Evolutionary conservation across 2,329 filamentous ascomycete species (phyloP).

Genomic region (Penicillium sp.): DNA sequence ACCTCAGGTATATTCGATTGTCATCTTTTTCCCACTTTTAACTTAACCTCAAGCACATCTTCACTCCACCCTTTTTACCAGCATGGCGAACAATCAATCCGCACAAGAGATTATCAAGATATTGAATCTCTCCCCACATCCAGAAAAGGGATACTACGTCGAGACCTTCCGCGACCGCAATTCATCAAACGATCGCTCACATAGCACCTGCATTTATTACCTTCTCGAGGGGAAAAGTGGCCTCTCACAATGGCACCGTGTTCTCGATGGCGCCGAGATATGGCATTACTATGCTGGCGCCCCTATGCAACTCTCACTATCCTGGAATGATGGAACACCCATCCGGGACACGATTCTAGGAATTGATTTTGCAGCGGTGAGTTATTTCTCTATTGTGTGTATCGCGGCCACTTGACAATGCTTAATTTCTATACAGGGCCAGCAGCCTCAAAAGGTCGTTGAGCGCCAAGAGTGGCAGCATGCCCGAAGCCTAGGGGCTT

Average conservation of each 20-base stretch:
- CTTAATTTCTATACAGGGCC: constrained; percentile 18
- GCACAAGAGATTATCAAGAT: constrained; percentile 46
- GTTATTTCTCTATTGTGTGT: neutral
- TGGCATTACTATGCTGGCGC: constrained; percentile 58
- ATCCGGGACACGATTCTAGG: constrained; percentile 39
- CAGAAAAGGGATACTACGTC: constrained; percentile 51
- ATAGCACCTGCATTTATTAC: constrained; percentile 55
- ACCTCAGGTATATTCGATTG: neutral
- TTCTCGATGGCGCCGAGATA: constrained; percentile 48
- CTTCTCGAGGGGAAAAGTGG: constrained; percentile 47
- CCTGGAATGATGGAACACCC: constrained; percentile 43
- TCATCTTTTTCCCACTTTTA: neutral
- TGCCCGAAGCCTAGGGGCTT: constrained; percentile 46
- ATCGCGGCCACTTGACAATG: neutral
- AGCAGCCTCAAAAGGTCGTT: constrained; percentile 48
- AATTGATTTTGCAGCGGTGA: constrained; percentile 40
- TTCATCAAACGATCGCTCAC: constrained; percentile 37
- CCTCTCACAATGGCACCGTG: constrained; percentile 52
- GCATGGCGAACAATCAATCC: constrained; percentile 8
- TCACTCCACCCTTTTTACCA: neutral
- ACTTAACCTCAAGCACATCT: neutral
- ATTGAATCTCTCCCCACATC: constrained; percentile 46
- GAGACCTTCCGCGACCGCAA: constrained; percentile 48
- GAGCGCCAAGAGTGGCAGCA: constrained; percentile 48
- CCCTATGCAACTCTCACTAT: constrained; percentile 48